These are phyloP conservation scores for Rheum nobile DNA, from an alignment of 148 eudicot species.

Conservation along the genomic window DNA sequence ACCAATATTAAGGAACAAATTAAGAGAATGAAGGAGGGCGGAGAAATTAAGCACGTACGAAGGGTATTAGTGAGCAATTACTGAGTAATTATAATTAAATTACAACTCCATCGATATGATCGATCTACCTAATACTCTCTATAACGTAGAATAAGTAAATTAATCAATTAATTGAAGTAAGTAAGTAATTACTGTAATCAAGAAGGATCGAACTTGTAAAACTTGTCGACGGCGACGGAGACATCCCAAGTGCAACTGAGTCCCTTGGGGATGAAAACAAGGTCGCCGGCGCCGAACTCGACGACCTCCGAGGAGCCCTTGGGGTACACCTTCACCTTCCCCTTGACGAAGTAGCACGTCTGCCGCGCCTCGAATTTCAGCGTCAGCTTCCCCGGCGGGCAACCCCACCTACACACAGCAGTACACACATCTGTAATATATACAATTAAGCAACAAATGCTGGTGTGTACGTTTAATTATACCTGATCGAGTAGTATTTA, in stretches of 20 bases:
- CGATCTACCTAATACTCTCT: not conserved
- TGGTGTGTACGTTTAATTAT: too few relatives aligned
- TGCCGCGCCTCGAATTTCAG: conserved; percentile 33
- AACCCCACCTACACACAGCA: conserved; percentile 28
- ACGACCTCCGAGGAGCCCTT: conserved; percentile 14
- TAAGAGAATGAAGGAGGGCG: not conserved
- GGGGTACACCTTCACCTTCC: conserved; percentile 35
- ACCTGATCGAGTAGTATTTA: too few relatives aligned
- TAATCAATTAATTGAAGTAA: not conserved
- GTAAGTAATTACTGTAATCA: too few relatives aligned
- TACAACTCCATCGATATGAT: not conserved
- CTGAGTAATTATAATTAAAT: not conserved
- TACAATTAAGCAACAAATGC: not conserved
- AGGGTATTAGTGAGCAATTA: not conserved
- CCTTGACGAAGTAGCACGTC: conserved; percentile 37
- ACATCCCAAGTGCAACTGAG: conserved; percentile 34
- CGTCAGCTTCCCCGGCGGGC: conserved; percentile 32
- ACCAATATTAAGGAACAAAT: not conserved
- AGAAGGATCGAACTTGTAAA: conserved; percentile 36
- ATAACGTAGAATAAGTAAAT: not conserved
- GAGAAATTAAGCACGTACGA: too few relatives aligned
- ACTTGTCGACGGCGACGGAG: conserved; percentile 33
- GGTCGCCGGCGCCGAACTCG: conserved; percentile 41
- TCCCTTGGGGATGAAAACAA: conserved; percentile 35
- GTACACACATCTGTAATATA: not conserved